Base-by-base conservation (phyloP, 164 flowering plant species). In the Euptelea pleiosperma region DNA sequence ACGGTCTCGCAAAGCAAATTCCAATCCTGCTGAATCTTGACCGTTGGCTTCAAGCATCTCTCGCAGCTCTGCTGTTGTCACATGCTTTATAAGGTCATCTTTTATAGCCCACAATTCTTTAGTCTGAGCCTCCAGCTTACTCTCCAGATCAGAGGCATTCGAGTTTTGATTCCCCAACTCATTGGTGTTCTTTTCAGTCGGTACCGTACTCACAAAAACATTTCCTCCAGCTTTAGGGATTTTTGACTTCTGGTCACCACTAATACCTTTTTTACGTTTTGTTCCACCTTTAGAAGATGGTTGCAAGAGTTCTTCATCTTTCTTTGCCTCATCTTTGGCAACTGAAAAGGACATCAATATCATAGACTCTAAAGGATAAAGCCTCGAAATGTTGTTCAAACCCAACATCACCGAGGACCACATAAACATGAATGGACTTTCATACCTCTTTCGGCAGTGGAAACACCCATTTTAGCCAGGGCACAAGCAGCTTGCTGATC, bases 41-140 rank as follows among this genome's bases (percentile, higher is more conserved):
- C 42, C 76, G 75, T 91, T 91, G 14, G 70, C 77, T 69, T 85
- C 95, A 75, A 94, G 97, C 96, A 91, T 94, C 69, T 81, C 82
- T 22, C 90, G 86, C 75, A 94, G 44, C 76, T 91, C 93, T 28
- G 75, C 52, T 18, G 79, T 66, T 26, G 85, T 74, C n/a, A 91
- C 96, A 73, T 89, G 78, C 65, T 78, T 83, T 63, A 83, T 86
- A 21, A 94, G 82, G 53, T 88, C 80, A 75, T 88, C 97, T 77
- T 91, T 91, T 35, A 91, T 61, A 48, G 78, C 79, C 97, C 99
- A 94, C 8, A 91, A 52, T 43, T 66, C 79, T 69, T 75, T 90
- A 25, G 67, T 73, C 69, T 90, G 99, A 41, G 75, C 73, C 69
- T 89, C 90, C 65, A 83, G 65, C 63, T 70, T 74, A 29, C 67